Base-by-base conservation (phyloP, 192 early-diverging fungal species). In the Glomus cerebriforme region DNA sequence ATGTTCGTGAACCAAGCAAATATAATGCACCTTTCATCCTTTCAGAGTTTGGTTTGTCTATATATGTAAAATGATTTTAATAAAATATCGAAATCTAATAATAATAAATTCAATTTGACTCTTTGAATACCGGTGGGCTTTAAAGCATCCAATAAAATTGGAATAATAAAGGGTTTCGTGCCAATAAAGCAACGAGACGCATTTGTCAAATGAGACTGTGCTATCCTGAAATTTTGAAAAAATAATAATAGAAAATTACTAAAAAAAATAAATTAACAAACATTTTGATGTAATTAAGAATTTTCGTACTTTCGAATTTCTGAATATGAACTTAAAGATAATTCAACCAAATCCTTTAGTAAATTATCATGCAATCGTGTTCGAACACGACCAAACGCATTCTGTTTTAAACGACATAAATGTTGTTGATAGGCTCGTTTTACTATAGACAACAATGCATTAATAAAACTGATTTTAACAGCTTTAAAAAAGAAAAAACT, bases 1-100 rank as follows among this genome's bases (percentile, higher is more conserved):
- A 81, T 0, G 86, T 78, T 19, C 82, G 87, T 7, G 83, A 84
- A 34, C 83, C 83, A 4, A 95, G 79, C 26, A 94, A 69, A 79
- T 91, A 93, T 34, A 95, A 80, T 1, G 92, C 90, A 13, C 92
- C 93, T 60, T 94, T 94, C 82, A 92, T 86, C 34, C 85, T 82
- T 73, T 94, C 88, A 29, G 84, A 79, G n/a, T 84, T 82, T 17
- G 82, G 81, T 59, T 59, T 83, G 7, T 79, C 82, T 82, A 80
- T 43, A 43, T 12, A 43, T n/a, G n/a, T 43, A 43, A 12, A 43
- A 13, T 31, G 54, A 58, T 66, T 66, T 45, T 39, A 79, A 32
- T 77, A 75, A 47, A 27, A 65, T 49, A 59, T 19, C 7, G 9
- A 26, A 39, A 59, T 24, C 24, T 58, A 63, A 39, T 67, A 75